Base-by-base conservation (phyloP, 768 basidiomycete species). In the Nidularia sp. region DNA sequence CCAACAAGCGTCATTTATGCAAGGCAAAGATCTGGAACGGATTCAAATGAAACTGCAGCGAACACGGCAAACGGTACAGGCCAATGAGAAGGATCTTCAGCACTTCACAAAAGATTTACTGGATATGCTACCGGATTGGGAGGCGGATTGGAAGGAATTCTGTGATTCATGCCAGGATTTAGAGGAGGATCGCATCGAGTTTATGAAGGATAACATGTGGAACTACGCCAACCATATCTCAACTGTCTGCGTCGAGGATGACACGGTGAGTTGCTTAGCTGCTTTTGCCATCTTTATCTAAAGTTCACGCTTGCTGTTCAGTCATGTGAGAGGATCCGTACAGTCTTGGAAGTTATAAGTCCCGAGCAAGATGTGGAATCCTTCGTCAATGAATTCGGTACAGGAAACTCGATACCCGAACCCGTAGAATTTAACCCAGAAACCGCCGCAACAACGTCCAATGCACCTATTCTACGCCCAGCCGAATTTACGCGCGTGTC, bases 91-190 rank as follows among this genome's bases (percentile, higher is more conserved):
- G 55, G 96, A 99, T 60, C 95, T 90, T 62, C 78, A 78, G 18
- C 86, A 85, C 59, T 95, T 94, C 62, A 83, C 88, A 2, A 79
- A 80, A 52, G 85, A 84, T 0, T 69, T 97, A 34, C 75, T 83
- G 57, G 88, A 93, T 47, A 85, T 90, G 44, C 71, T 82, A 49
- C 77, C 73, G 22, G 83, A 83, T 57, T 98, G 95, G 96, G 95
- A 98, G 65, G 73, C 76, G 54, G 88, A 94, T 48, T 99, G 95
- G 95, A 95, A 91, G 68, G 76, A 75, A 9, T 98, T 95, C 69
- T 98, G 93, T 64, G 97, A 99, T 69, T 80, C 81, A n/a, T 92
- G 90, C 57, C 97, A 99, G 70, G 97, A 99, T 73, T 70, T 97
- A 43, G 97, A 99, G 61, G 95, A 98, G 61, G 97, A 98, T 51